Conservation (phyloP, 2,329 filamentous ascomycete species). For the Penicillium sp. region DNA sequence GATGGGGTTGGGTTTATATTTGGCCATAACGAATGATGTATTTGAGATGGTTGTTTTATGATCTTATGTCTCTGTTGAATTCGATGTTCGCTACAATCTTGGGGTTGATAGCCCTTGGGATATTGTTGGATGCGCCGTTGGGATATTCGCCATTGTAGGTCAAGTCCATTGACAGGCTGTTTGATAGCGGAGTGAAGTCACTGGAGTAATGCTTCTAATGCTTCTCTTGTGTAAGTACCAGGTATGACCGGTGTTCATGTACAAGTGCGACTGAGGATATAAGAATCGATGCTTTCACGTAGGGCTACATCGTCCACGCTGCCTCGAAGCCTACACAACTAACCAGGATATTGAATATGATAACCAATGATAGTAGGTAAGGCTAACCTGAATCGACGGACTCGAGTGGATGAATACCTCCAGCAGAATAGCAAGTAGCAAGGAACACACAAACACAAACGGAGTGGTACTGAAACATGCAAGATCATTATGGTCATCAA, state of each 20-base stretch:
- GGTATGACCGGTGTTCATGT: too few relatives aligned
- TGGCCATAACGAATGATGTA: constrained; percentile 7
- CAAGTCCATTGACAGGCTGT: too few relatives aligned
- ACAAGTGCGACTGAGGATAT: too few relatives aligned
- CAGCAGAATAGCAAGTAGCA: not conserved
- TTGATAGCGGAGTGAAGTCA: not conserved
- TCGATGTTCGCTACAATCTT: not conserved
- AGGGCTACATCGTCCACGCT: too few relatives aligned
- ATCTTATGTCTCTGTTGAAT: not conserved
- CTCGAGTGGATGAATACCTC: not conserved
- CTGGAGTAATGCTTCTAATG: too few relatives aligned
- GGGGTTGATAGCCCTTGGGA: not conserved
- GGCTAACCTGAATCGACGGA: too few relatives aligned
- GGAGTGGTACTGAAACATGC: constrained; percentile 1
- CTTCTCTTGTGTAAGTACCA: too few relatives aligned
- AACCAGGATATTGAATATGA: too few relatives aligned
- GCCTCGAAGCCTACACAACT: too few relatives aligned
- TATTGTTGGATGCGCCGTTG: not conserved
- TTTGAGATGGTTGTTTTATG: not conserved
- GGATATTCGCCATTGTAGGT: not conserved
- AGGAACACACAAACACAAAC: not conserved
- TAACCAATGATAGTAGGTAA: too few relatives aligned
- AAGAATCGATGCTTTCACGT: too few relatives aligned
- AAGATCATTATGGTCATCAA: constrained; percentile 15
- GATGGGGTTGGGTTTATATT: constrained; percentile 1